A percentile compares a stretch with the other conserved stretches of the same genome.
Conservation (phyloP, 768 basidiomycete genomes). For the Sarcodon sp. region DNA sequence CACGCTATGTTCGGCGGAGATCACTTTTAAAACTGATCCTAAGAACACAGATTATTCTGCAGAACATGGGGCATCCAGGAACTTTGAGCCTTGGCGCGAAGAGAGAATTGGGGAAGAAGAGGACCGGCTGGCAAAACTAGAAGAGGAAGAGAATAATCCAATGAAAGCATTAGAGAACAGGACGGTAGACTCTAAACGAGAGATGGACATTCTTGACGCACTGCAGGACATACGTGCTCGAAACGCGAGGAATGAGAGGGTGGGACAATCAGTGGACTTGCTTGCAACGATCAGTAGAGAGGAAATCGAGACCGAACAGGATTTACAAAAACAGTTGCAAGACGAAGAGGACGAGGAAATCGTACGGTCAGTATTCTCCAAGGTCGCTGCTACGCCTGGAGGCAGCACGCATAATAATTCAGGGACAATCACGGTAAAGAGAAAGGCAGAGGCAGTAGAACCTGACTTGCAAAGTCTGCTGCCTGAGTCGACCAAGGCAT, state of each 20-base stretch:
- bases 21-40: conserved; percentile 99
- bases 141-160: conserved; percentile 91
- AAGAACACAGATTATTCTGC: conserved; percentile 92
- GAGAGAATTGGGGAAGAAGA: conserved; percentile 67
- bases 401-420: conserved; percentile 3
- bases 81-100: conserved; percentile 96
- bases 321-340: conserved; percentile 49
- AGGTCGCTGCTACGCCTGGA: conserved; percentile 35
- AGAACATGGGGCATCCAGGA: conserved; percentile 94
- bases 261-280: conserved; percentile 65
- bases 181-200: conserved; percentile 84
- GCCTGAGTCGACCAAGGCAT: conserved; percentile 48
- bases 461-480: conserved; percentile 59
- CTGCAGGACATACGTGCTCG: conserved; percentile 83
- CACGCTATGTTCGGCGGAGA: conserved; percentile 92
- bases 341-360: conserved; percentile 90
- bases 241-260: conserved; percentile 80
- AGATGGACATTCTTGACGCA: conserved; percentile 97
- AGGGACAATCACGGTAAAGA: conserved; percentile 56
- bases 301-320: conserved; percentile 71
- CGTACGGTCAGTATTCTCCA: conserved; percentile 81
- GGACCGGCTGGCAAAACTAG: conserved; percentile 73
- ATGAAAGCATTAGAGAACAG: conserved; percentile 96
- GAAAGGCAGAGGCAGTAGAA: conserved; percentile 73
- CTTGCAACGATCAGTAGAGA: conserved; percentile 46